phyloP scores from a whole-genome alignment of 75 land plant species.

The Gnetum montanum region DNA sequence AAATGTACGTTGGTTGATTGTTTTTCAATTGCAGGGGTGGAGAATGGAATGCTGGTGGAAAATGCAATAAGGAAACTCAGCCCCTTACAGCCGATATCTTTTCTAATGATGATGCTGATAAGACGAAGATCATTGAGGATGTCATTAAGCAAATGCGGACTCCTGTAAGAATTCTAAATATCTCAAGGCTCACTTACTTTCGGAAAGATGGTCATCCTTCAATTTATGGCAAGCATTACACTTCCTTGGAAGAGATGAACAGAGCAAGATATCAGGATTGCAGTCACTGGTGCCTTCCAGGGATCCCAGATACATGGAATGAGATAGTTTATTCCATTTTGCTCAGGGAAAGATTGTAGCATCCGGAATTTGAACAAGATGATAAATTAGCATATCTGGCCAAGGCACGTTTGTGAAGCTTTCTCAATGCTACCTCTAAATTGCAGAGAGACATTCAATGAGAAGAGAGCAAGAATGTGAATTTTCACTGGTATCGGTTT shows the following conservation, averaged over 20 bases:
- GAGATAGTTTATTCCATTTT: conserved; percentile 50
- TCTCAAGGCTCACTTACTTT: conserved; percentile 55
- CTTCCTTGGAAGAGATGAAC: not conserved
- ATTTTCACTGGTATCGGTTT: no score
- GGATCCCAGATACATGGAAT: conserved; percentile 85
- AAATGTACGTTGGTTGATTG: not conserved
- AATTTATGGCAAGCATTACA: conserved; percentile 22
- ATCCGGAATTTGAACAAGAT: no score
- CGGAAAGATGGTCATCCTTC: conserved; percentile 83
- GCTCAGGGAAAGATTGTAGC: not conserved
- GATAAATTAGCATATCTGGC: no score
- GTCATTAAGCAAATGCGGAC: conserved; percentile 44
- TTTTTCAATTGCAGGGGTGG: conserved; percentile 46
- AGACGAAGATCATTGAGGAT: conserved; percentile 63
- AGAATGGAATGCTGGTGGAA: conserved; percentile 81
- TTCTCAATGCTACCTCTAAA: no score
- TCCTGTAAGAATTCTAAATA: conserved; percentile 61
- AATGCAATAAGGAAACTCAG: conserved; percentile 52
- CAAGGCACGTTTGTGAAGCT: no score
- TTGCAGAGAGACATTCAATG: no score
- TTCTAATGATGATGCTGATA: conserved; percentile 44
- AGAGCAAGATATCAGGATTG: conserved; percentile 37
- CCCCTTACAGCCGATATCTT: conserved; percentile 33
- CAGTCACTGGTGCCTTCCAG: conserved; percentile 94
- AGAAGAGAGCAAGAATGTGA: no score